Evolutionary conservation across 2,329 filamentous ascomycete genomes (phyloP).

Genomic region (Pseudogymnoascus sp.): DNA sequence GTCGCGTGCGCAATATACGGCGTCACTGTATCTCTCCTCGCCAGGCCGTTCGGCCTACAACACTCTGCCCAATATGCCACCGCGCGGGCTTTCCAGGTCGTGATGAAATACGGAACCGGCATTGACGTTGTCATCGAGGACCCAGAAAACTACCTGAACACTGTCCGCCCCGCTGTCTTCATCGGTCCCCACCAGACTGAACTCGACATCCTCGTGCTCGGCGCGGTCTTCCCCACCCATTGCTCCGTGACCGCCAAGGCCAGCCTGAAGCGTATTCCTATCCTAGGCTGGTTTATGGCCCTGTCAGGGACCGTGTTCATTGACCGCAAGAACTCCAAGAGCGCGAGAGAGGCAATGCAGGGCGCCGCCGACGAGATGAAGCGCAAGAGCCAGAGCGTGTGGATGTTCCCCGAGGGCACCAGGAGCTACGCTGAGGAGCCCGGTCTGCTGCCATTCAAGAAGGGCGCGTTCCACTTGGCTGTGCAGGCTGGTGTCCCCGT

Average conservation of each 20-base stretch:
- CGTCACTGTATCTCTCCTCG: slow-evolving; percentile 61
- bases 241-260: slow-evolving; percentile 91
- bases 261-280: slow-evolving; percentile 67
- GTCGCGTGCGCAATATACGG: slow-evolving; percentile 62
- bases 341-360: slow-evolving; percentile 77
- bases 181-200: slow-evolving; percentile 95
- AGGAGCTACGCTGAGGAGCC: slow-evolving; percentile 80
- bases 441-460: slow-evolving; percentile 89
- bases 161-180: slow-evolving; percentile 74
- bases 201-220: slow-evolving; percentile 88
- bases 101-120: slow-evolving; percentile 68
- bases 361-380: slow-evolving; percentile 76
- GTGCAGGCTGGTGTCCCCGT: slow-evolving; percentile 91
- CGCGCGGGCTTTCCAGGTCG: slow-evolving; percentile 69
- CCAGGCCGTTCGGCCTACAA: slow-evolving; percentile 64
- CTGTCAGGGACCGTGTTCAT: slow-evolving; percentile 90
- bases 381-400: slow-evolving; percentile 64
- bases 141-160: slow-evolving; percentile 45
- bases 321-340: slow-evolving; percentile 76
- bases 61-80: slow-evolving; percentile 80
- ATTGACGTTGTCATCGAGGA: slow-evolving; percentile 71
- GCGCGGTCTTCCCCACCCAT: slow-evolving; percentile 79
- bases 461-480: slow-evolving; percentile 94
- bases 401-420: slow-evolving; percentile 88
- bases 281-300: slow-evolving; percentile 91